Evolutionary conservation across 1,284 basidiomycete species (phyloP).

Genomic region (Papiliotrema fonsecae): DNA sequence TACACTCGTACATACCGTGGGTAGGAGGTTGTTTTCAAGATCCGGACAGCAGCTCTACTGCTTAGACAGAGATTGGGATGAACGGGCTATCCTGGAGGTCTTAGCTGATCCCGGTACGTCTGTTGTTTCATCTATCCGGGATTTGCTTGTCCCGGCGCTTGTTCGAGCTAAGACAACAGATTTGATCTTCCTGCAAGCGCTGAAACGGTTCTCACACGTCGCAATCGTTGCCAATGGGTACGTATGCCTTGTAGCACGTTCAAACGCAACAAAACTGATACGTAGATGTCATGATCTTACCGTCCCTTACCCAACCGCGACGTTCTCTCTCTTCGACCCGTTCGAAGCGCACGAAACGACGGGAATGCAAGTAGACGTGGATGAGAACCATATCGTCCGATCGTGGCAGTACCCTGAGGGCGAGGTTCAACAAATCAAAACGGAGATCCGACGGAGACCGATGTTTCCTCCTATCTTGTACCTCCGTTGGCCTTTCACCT

Average conservation of each 20-base stretch:
- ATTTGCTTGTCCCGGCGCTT: too few relatives aligned
- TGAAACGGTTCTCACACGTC: conserved; percentile 65
- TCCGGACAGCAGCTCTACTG: conserved; percentile 78
- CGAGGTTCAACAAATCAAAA: conserved; percentile 14
- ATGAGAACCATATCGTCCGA: conserved; percentile 18
- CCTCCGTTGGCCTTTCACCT: conserved; percentile 26
- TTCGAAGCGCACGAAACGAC: conserved; percentile 58
- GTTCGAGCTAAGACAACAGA: conserved; percentile 49
- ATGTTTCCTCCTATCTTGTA: conserved; percentile 32
- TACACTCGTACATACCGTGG: conserved; percentile 56
- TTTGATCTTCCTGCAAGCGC: conserved; percentile 69
- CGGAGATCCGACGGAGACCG: conserved; percentile 8
- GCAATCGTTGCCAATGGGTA: conserved; percentile 80
- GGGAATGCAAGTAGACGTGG: conserved; percentile 58
- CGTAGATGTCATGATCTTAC: conserved; percentile 63
- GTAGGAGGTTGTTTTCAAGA: conserved; percentile 68
- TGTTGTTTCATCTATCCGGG: background rate
- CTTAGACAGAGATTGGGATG: conserved; percentile 63
- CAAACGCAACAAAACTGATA: background rate
- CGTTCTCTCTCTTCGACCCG: conserved; percentile 65
- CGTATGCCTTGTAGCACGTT: background rate
- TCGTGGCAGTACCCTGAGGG: conserved; percentile 13
- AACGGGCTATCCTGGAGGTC: conserved; percentile 68
- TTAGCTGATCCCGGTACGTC: conserved; percentile 75
- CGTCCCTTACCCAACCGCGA: conserved; percentile 75